Conservation (phyloP, 192 early-diverging fungal species). For the Haplosporangium gracile region DNA sequence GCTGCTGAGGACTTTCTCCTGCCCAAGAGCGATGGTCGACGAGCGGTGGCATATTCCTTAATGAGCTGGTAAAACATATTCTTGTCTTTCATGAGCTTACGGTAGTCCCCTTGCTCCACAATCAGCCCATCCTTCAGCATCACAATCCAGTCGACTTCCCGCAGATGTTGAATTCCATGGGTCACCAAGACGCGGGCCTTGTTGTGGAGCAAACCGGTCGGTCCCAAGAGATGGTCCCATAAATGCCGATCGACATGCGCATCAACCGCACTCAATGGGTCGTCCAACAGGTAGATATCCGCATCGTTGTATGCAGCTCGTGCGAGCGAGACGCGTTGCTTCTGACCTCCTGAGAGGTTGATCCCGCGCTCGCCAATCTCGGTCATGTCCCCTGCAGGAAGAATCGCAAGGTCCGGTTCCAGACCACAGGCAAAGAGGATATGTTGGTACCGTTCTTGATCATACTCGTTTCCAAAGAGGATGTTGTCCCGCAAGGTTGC, state of each 20-base stretch:
- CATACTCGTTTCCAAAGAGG: constrained; percentile 48
- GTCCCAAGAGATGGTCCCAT: constrained; percentile 57
- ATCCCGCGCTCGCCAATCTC: constrained; percentile 76
- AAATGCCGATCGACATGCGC: constrained; percentile 60
- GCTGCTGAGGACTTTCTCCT: background rate
- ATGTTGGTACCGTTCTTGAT: constrained; percentile 22
- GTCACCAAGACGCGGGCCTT: constrained; percentile 78
- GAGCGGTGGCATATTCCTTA: constrained; percentile 17
- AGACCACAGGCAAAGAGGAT: constrained; percentile 30
- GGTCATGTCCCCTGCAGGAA: constrained; percentile 55
- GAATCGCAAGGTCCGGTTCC: constrained; percentile 27
- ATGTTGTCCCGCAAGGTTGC: constrained; percentile 55
- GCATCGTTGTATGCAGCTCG: constrained; percentile 82
- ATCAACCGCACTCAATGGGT: constrained; percentile 77
- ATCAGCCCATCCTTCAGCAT: constrained; percentile 58
- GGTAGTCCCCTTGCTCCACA: constrained; percentile 66
- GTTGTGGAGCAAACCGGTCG: constrained; percentile 16
- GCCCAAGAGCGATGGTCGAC: background rate
- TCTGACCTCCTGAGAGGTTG: constrained; percentile 78
- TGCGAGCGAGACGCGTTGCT: constrained; percentile 82
- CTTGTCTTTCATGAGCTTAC: constrained; percentile 56
- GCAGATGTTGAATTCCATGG: constrained; percentile 61
- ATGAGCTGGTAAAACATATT: constrained; percentile 58
- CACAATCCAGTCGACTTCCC: constrained; percentile 61
- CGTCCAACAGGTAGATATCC: constrained; percentile 83